Percentiles rank a stretch among this genome's conserved stretches.
phyloP scores from a whole-genome alignment of 768 basidiomycete genomes.

The Tylopilus rubrobrunneus region DNA sequence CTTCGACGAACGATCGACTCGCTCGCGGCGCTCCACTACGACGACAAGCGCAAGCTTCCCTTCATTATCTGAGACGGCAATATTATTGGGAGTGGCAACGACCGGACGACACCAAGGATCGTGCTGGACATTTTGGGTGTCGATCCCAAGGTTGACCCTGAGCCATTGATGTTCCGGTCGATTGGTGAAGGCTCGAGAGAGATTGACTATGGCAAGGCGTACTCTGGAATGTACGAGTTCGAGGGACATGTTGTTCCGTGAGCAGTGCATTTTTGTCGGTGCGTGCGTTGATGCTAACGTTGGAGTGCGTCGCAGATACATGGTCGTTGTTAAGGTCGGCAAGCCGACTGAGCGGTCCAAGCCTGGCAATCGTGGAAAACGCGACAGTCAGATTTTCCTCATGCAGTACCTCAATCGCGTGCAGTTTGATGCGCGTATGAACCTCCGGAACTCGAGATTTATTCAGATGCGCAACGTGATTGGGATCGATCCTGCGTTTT shows the following conservation, averaged over 20 bases:
- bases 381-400: slow-evolving; percentile 87
- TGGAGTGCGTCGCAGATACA: slow-evolving; percentile 52
- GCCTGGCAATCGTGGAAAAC: slow-evolving; percentile 93
- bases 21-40: slow-evolving; percentile 83
- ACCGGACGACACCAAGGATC: slow-evolving; percentile 87
- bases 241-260: slow-evolving; percentile 93
- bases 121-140: slow-evolving; percentile 91
- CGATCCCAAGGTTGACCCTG: slow-evolving; percentile 86
- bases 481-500: slow-evolving; percentile 94
- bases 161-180: slow-evolving; percentile 87
- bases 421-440: slow-evolving; percentile 94
- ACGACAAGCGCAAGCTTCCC: slow-evolving; percentile 92
- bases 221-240: slow-evolving; percentile 83
- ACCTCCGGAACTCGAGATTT: slow-evolving; percentile 87
- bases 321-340: slow-evolving; percentile 92
- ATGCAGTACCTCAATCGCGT: slow-evolving; percentile 92
- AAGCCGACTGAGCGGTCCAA: slow-evolving; percentile 91
- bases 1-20: slow-evolving; percentile 89
- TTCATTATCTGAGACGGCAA: slow-evolving; percentile 96
- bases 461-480: slow-evolving; percentile 97
- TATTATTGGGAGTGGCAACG: slow-evolving; percentile 93
- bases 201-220: slow-evolving; percentile 69
- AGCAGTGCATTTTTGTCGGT: slow-evolving; percentile 30
- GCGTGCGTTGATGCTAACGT: not conserved
- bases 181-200: slow-evolving; percentile 87